Conservation (phyloP, 1,139 yeast genomes). For the Chernovozyma aurita region DNA sequence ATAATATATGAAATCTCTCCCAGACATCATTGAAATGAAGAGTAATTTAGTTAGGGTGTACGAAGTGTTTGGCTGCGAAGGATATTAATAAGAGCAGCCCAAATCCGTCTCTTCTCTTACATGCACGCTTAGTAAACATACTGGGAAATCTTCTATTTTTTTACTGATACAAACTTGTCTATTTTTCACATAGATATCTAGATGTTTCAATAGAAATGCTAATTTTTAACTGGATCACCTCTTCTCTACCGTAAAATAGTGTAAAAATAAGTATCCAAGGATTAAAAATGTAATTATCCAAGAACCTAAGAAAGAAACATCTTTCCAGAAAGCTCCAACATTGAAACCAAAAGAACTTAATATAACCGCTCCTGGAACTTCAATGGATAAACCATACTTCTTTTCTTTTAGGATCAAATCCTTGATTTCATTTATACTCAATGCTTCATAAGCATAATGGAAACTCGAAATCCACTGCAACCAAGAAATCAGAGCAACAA, state of each 20-base stretch:
- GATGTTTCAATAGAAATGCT: no score
- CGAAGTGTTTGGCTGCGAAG: no score
- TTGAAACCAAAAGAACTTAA: slow-evolving; percentile 92
- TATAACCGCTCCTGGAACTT: slow-evolving; percentile 98
- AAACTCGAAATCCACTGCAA: slow-evolving; percentile 82
- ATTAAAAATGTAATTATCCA: slow-evolving; percentile 51
- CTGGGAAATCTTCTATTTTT: no score
- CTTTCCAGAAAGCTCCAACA: slow-evolving; percentile 69
- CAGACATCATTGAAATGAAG: no score
- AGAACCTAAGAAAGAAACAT: slow-evolving; percentile 49
- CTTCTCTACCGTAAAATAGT: slow-evolving; percentile 68
- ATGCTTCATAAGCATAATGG: slow-evolving; percentile 93
- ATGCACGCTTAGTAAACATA: no score
- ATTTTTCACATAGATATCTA: no score
- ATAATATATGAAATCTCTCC: no score
- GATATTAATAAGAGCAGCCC: no score
- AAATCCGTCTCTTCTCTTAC: no score
- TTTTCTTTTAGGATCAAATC: slow-evolving; percentile 79
- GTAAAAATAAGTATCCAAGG: slow-evolving; percentile 72
- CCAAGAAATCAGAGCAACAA: slow-evolving; percentile 70
- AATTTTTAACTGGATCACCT: no score
- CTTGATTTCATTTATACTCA: slow-evolving; percentile 90
- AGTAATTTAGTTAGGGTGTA: no score
- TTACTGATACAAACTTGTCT: no score
- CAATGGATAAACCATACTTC: slow-evolving; percentile 89